Percentiles rank a stretch among this genome's conserved stretches.
These are phyloP conservation scores for Zelopaecilomyces penicillatus DNA, from an alignment of 2,329 filamentous ascomycete genomes.

Conservation along the genomic window DNA sequence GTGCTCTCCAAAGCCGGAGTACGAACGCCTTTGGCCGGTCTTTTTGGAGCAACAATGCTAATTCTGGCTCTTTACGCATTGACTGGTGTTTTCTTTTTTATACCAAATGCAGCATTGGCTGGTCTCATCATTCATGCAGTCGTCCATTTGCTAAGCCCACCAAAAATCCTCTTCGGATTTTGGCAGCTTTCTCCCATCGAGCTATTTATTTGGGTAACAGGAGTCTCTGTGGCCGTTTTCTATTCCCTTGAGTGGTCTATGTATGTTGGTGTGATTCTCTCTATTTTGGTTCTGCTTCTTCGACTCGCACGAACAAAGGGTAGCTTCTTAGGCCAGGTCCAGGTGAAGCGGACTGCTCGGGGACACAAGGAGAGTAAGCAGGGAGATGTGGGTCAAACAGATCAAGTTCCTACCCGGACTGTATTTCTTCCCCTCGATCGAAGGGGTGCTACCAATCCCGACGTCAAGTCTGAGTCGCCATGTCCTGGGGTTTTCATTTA, in stretches of 20 bases:
- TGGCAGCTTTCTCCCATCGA: slow-evolving; percentile 70
- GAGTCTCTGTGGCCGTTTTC: slow-evolving; percentile 52
- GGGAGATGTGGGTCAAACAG: background rate
- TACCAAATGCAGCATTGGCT: slow-evolving; percentile 61
- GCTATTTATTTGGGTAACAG: slow-evolving; percentile 64
- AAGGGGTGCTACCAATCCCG: slow-evolving; percentile 36
- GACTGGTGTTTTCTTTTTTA: slow-evolving; percentile 72
- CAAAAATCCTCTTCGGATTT: slow-evolving; percentile 67
- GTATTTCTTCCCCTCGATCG: slow-evolving; percentile 34
- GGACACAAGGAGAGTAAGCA: background rate
- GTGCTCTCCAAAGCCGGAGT: slow-evolving; percentile 82
- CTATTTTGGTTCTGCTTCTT: slow-evolving; percentile 33
- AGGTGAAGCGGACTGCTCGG: slow-evolving; percentile 10
- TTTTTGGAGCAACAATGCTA: slow-evolving; percentile 69
- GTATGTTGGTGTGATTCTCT: slow-evolving; percentile 38
- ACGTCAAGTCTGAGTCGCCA: slow-evolving; percentile 31
- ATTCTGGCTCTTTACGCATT: slow-evolving; percentile 71
- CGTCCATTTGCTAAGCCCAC: slow-evolving; percentile 64
- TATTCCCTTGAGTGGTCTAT: slow-evolving; percentile 42
- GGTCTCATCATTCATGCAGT: slow-evolving; percentile 81
- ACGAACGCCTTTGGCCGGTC: slow-evolving; percentile 66
- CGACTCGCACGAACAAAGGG: slow-evolving; percentile 39
- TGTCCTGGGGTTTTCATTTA: slow-evolving; percentile 45
- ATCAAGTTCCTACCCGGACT: slow-evolving; percentile 16
- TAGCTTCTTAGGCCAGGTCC: slow-evolving; percentile 35